Base-by-base conservation (phyloP, 768 basidiomycete genomes). In the Suillus luteus region DNA sequence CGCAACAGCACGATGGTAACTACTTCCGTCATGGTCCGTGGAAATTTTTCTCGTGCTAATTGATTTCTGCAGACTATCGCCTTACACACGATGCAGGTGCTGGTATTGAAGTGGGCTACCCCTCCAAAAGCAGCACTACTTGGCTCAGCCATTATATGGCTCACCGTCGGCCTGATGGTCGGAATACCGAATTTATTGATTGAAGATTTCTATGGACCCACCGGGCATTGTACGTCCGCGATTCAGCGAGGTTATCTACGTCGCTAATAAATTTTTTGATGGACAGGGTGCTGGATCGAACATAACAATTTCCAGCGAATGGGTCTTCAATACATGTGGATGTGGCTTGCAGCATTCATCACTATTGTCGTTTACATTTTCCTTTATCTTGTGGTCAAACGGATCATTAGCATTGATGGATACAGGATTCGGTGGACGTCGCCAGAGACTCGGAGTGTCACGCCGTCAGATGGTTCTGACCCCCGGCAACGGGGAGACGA, bases 251-350 rank as follows among this genome's bases (percentile, higher is more conserved):
- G n/a, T 27, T 5, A 41, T 41, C 10, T 17, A 19, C 8, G 24
- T 3, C 3, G 27, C 41, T 58, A 41, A 40, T 19, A 41, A 41
- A 40, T 11, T 19, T 38, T 58, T 10, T 15, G 31, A n/a, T 41
- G 24, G n/a, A 5, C 65, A 83, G 83, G 83, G 85, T 85, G 85
- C 66, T 85, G 85, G 84, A 84, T 85, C 48, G 62, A 66, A 4
- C 44, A 68, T 4, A 62, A 71, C 0, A 82, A 74, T 65, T 64
- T 63, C 15, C 79, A 83, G 64, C 76, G 75, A 55, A 80, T 84
- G 14, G 77, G 77, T 10, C 76, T 83, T 4, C 84, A 84, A 63
- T 85, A 84, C 63, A 61, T 82, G n/a, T 85, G 83, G 82, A 71
- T 84, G 48, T 86, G 85, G 84, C 60, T 80, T 7, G 72, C 83